Base-by-base conservation (phyloP, 2,329 filamentous ascomycete species). In the Fusarium odoratissimum region DNA sequence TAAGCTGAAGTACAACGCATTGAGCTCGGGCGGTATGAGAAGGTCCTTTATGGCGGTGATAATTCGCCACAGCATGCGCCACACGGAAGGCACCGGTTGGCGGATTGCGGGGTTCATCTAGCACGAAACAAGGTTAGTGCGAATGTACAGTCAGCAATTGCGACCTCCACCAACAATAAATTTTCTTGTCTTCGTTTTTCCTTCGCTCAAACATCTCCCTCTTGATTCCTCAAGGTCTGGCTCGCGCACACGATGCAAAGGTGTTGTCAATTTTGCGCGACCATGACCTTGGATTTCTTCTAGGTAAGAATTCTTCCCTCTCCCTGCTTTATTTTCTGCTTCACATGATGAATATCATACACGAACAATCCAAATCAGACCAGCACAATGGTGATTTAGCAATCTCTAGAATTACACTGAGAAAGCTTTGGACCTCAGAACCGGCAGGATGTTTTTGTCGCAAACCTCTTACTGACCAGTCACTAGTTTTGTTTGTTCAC, bases 351-450 rank as follows among this genome's bases (percentile, higher is more conserved):
- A 81, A 74, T 61, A 76, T 55, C 69, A 74, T 74, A 75, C 80
- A 82, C 81, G 86, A 89, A 89, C 87, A 90, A 90, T 90, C 88
- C 88, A 90, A 90, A 83, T 86, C 87, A 86, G 87, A 90, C 87
- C 81, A 84, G 78, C 77, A 54, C 80, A 82, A 85, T 90, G 88
- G 88, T 88, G 87, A 89, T 81, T 41, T 75, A 77, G 69, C 72
- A 82, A 79, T 81, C 82, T 82, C 82, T 86, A 87, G 82, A 86
- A 86, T 85, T 85, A 86, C 83, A 77, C 88, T 90, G 88, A 90
- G 85, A 86, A 86, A 77, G 73, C 75, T 75, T 63, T 75, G 70
- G 60, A 77, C 52, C 60, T 54, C 67, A 59, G 61, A 65, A 67
- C 59, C 60, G 64, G 67, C 57, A 69, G 62, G 59, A 68, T 21